Conservation (phyloP, 1,139 yeast genomes). For the Kluyveromyces sp. region DNA sequence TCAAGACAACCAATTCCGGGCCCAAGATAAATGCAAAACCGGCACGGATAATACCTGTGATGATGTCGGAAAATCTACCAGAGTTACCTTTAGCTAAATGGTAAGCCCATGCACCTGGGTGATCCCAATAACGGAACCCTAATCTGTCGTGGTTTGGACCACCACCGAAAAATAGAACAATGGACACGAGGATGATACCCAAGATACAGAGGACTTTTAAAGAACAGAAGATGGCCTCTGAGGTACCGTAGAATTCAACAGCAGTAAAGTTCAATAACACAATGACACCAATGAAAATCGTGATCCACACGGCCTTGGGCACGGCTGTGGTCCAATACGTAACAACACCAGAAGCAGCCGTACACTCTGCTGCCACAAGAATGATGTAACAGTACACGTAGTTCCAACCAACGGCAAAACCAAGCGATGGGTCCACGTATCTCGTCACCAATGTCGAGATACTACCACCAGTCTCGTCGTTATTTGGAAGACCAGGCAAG, state of each 20-base stretch:
- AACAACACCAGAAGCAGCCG: constrained; percentile 61
- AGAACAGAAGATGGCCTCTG: constrained; percentile 41
- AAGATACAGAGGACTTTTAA: constrained; percentile 60
- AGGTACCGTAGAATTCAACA: constrained; percentile 45
- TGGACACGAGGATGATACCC: constrained; percentile 64
- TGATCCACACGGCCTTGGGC: constrained; percentile 44
- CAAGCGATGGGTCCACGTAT: constrained; percentile 59
- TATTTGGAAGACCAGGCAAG: constrained; percentile 52
- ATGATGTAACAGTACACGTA: constrained; percentile 44
- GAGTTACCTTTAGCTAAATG: constrained; percentile 42
- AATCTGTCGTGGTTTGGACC: constrained; percentile 58
- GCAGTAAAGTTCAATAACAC: constrained; percentile 38
- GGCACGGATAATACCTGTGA: constrained; percentile 53
- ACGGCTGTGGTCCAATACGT: constrained; percentile 42
- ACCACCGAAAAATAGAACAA: constrained; percentile 77
- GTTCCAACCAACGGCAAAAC: constrained; percentile 70
- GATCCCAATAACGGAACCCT: constrained; percentile 64
- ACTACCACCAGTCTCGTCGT: constrained; percentile 29
- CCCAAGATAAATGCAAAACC: constrained; percentile 67
- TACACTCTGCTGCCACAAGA: constrained; percentile 68
- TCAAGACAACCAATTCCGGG: constrained; percentile 48
- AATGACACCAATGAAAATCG: constrained; percentile 39
- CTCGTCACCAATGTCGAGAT: constrained; percentile 28
- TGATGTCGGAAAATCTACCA: constrained; percentile 56
- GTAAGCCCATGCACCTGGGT: constrained; percentile 48